Percentiles rank a stretch among this genome's conserved stretches.
phyloP scores from a whole-genome alignment of 495 filamentous ascomycete species.

The Penicillium lividum region DNA sequence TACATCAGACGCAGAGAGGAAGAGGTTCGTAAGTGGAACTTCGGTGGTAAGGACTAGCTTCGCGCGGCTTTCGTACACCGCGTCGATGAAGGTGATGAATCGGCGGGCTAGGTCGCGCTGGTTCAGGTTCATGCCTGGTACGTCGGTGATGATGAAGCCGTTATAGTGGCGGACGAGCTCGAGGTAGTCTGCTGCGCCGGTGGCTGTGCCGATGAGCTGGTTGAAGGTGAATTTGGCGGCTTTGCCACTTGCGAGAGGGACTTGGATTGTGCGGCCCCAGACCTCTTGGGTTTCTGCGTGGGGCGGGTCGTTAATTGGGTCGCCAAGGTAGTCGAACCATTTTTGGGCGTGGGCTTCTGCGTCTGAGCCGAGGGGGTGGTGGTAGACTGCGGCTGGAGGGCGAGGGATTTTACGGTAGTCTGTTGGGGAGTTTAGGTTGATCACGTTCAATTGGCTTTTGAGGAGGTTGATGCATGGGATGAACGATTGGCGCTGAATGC shows the following conservation, averaged over 20 bases:
- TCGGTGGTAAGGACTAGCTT: conserved; percentile 92
- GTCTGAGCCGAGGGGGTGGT: conserved; percentile 77
- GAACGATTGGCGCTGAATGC: conserved; percentile 93
- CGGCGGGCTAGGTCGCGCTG: conserved; percentile 86
- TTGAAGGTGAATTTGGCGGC: conserved; percentile 89
- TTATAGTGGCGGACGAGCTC: conserved; percentile 90
- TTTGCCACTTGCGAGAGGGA: conserved; percentile 82
- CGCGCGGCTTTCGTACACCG: conserved; percentile 84
- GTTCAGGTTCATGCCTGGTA: conserved; percentile 85
- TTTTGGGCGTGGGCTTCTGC: conserved; percentile 81
- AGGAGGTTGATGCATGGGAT: conserved; percentile 93
- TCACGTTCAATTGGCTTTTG: conserved; percentile 76
- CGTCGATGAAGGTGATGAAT: conserved; percentile 97
- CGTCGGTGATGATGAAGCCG: conserved; percentile 85
- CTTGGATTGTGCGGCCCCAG: conserved; percentile 88
- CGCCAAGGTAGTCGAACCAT: conserved; percentile 93
- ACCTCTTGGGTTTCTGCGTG: conserved; percentile 77
- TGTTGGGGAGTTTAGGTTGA: conserved; percentile 92
- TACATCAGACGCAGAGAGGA: conserved; percentile 81
- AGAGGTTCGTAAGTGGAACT: conserved; percentile 80
- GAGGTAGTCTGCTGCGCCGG: conserved; percentile 90
- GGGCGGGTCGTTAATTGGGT: conserved; percentile 75
- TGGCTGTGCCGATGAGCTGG: conserved; percentile 84
- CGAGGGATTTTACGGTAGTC: conserved; percentile 97
- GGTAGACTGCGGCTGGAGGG: conserved; percentile 89